Evolutionary conservation across 2,329 filamentous ascomycete genomes (phyloP), one percentile per base, ranked within the genome.

Genomic region (Xylaria sp.): DNA sequence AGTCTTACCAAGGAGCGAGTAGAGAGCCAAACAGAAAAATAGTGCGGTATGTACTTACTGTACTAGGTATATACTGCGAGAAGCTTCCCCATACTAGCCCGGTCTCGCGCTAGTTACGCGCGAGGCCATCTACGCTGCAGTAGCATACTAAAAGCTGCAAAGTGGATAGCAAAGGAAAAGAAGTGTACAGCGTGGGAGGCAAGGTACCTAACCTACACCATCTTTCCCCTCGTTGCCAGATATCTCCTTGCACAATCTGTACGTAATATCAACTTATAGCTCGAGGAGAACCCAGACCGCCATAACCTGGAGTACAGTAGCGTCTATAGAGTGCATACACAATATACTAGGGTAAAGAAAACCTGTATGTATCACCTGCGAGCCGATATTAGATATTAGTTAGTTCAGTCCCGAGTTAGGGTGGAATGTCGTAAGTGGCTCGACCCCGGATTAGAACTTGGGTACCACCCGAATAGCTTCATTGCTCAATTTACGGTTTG

Each of bases 291-390:
- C 37, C 66, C 25, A 53, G 63, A 60, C 47, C 59, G 54, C 63
- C 59, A 57, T 42, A 54, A 51, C 44, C 59, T 66, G 63, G 67
- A 69, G 63, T 69, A 69, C 63, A 69, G 67, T 69, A 66, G 67
- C 44, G 29, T 66, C 44, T 62, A 48, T 63, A 47, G 63, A 66
- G 63, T 60, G 59, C 54, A 32, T 32, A 32, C 27, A 63, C 58
- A 53, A 29, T n/a, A 53, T 54, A 12, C 21, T 9, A 60, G 32
- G 29, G 44, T 47, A 47, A 16, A 23, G 44, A 23, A 18, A 23
- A 47, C 44, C 44, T 47, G 58, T 60, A 47, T 54, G 63, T 48
- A 59, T 55, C 18, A 60, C 48, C 48, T 57, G 61, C n/a, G 32
- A 60, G 40, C 16, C 18, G 4, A 6, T 35, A 10, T 10, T n/a